Evolutionary conservation across 768 basidiomycete species (phyloP).

Genomic region (Termitomyces sp.): DNA sequence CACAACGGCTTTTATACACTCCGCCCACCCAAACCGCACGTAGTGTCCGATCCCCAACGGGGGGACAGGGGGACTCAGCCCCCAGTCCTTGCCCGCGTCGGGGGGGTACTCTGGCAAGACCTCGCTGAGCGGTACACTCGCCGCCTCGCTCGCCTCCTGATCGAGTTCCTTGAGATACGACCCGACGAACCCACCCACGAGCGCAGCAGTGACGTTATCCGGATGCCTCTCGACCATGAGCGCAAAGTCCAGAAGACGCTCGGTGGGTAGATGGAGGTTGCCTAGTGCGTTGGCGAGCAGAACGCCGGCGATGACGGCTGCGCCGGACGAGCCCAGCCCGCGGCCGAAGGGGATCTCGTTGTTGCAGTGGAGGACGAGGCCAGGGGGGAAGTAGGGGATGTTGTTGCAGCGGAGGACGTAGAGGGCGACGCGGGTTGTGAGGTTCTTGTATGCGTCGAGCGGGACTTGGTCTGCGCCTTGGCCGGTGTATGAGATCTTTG

Average conservation of each 20-base stretch:
- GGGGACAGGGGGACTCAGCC: slow-evolving; percentile 80
- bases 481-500: slow-evolving; percentile 75
- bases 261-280: slow-evolving; percentile 58
- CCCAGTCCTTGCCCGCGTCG: slow-evolving; percentile 92
- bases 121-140: slow-evolving; percentile 91
- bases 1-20: slow-evolving; percentile 84
- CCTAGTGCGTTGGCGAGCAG: slow-evolving; percentile 86
- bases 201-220: slow-evolving; percentile 97
- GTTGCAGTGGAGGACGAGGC: slow-evolving; percentile 69
- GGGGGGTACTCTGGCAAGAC: slow-evolving; percentile 94
- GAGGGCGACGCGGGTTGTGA: slow-evolving; percentile 94
- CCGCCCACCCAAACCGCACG: slow-evolving; percentile 84
- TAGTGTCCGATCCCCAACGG: slow-evolving; percentile 92
- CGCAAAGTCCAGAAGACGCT: slow-evolving; percentile 89
- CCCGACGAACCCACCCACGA: slow-evolving; percentile 96
- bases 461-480: slow-evolving; percentile 91
- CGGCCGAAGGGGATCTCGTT: slow-evolving; percentile 99
- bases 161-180: slow-evolving; percentile 92
- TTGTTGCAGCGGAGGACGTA: slow-evolving; percentile 93
- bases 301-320: slow-evolving; percentile 98
- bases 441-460: slow-evolving; percentile 92
- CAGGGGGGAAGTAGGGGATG: slow-evolving; percentile 71
- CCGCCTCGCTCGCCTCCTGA: slow-evolving; percentile 72
- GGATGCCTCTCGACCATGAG: slow-evolving; percentile 99
- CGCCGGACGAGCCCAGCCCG: slow-evolving; percentile 95